Conservation (phyloP, 2,329 filamentous ascomycete genomes). For the Xylariaceae sp. region DNA sequence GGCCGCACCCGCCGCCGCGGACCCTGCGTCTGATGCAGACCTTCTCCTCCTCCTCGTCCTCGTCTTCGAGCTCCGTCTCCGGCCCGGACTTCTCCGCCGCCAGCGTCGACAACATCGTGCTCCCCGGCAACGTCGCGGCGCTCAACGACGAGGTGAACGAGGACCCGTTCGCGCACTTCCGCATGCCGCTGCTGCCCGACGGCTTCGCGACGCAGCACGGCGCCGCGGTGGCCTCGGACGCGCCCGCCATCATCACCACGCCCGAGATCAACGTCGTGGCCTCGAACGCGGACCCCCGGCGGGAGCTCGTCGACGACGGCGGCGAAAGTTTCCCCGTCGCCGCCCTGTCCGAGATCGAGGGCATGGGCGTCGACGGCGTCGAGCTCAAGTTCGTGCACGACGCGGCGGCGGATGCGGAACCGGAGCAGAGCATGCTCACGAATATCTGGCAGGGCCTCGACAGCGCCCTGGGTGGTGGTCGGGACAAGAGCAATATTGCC, state of each 20-base stretch:
- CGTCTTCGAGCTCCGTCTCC: too few species aligned
- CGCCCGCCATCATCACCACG: slow-evolving; percentile 29
- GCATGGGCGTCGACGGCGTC: slow-evolving; percentile 48
- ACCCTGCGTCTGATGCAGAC: slow-evolving; percentile 56
- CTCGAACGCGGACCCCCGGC: slow-evolving; percentile 46
- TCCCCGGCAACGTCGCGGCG: slow-evolving; percentile 40
- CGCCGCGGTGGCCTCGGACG: slow-evolving; percentile 34
- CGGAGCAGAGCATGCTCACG: slow-evolving; percentile 39
- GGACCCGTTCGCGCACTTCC: slow-evolving; percentile 33
- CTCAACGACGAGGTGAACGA: slow-evolving; percentile 18
- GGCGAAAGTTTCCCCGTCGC: too few species aligned
- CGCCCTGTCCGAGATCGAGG: slow-evolving; percentile 50
- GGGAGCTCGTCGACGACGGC: too few species aligned
- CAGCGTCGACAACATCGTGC: slow-evolving; percentile 45
- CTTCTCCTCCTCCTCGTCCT: slow-evolving; percentile 45
- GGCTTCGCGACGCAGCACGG: slow-evolving; percentile 39
- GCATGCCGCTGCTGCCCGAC: slow-evolving; percentile 54
- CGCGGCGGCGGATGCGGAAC: slow-evolving; percentile 14
- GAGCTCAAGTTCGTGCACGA: slow-evolving; percentile 47
- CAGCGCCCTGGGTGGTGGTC: slow-evolving; percentile 30
- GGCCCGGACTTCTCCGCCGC: slow-evolving; percentile 27
- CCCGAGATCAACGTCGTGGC: slow-evolving; percentile 50
- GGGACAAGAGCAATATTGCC: slow-evolving; percentile 19
- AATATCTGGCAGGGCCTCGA: slow-evolving; percentile 52
- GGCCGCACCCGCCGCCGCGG: slow-evolving; percentile 30